These are phyloP conservation scores for Phytopythium sindhum DNA, from an alignment of 352 stramenopile genomes.

Conservation along the genomic window DNA sequence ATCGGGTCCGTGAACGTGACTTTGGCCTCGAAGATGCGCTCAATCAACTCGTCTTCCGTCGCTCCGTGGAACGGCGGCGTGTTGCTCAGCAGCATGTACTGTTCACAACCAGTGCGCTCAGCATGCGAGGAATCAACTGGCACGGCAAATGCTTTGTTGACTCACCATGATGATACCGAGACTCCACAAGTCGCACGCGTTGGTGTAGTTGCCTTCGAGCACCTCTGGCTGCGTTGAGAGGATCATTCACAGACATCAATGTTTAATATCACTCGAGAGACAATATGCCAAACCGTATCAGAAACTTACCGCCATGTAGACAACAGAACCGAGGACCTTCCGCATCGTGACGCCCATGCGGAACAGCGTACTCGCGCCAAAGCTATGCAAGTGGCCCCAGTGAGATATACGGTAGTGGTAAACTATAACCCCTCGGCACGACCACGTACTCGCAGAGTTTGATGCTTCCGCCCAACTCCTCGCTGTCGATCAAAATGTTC, in stretches of 20 bases:
- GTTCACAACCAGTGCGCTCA: background rate
- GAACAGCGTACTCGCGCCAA: conserved; percentile 77
- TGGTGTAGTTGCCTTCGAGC: conserved; percentile 67
- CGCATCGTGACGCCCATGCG: conserved; percentile 74
- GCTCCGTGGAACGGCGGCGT: conserved; percentile 61
- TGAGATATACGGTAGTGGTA: background rate
- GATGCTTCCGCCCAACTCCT: conserved; percentile 46
- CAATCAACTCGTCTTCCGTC: conserved; percentile 69
- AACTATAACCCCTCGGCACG: too few species aligned
- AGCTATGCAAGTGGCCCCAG: conserved; percentile 23
- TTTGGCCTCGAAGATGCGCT: conserved; percentile 70
- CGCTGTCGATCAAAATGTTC: conserved; percentile 72
- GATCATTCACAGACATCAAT: conserved; percentile 2
- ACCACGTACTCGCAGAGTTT: conserved; percentile 78
- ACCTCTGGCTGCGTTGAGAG: conserved; percentile 44
- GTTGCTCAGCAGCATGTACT: conserved; percentile 87
- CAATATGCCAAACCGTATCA: background rate
- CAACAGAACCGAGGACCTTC: conserved; percentile 72
- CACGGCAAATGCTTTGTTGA: background rate
- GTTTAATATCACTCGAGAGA: background rate
- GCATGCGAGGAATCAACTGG: background rate
- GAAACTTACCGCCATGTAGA: conserved; percentile 75
- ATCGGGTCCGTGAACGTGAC: conserved; percentile 43
- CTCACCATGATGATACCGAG: conserved; percentile 78
- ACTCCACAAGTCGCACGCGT: conserved; percentile 79